These are phyloP conservation scores for Candida germanica DNA, from an alignment of 805 yeast species.

Conservation along the genomic window DNA sequence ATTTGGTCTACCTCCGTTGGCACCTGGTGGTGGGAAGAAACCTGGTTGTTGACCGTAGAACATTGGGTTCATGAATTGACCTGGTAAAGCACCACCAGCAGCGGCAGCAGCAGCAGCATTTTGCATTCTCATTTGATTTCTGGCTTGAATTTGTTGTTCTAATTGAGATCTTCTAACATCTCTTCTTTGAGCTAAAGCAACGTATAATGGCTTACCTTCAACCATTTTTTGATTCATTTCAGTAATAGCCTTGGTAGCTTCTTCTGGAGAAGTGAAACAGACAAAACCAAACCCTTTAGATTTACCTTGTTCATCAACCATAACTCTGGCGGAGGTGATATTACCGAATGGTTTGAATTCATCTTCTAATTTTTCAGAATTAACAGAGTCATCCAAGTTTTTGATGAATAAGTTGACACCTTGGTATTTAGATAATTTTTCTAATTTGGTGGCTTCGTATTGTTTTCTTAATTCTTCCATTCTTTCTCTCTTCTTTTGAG, in stretches of 20 bases:
- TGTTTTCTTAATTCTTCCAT: conserved; percentile 91
- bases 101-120: conserved; percentile 85
- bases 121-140: conserved; percentile 97
- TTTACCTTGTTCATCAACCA: conserved; percentile 92
- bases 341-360: conserved; percentile 92
- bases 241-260: conserved; percentile 96
- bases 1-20: conserved; percentile 49
- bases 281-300: conserved; percentile 99
- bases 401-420: conserved; percentile 96
- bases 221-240: conserved; percentile 98
- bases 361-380: conserved; percentile 86
- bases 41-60: conserved; percentile 84
- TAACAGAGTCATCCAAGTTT: conserved; percentile 91
- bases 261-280: conserved; percentile 96
- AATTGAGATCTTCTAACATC: conserved; percentile 96
- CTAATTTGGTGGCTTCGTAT: conserved; percentile 88
- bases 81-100: conserved; percentile 72
- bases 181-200: conserved; percentile 97
- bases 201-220: conserved; percentile 93
- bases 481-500: conserved; percentile 98
- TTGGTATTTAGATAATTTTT: conserved; percentile 90
- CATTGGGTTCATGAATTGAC: conserved; percentile 85
- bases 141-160: conserved; percentile 96
- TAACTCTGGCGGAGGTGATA: conserved; percentile 93
- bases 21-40: conserved; percentile 78